phyloP scores from a whole-genome alignment of 2,329 filamentous ascomycete species.

The Leptographium galeiforme region DNA sequence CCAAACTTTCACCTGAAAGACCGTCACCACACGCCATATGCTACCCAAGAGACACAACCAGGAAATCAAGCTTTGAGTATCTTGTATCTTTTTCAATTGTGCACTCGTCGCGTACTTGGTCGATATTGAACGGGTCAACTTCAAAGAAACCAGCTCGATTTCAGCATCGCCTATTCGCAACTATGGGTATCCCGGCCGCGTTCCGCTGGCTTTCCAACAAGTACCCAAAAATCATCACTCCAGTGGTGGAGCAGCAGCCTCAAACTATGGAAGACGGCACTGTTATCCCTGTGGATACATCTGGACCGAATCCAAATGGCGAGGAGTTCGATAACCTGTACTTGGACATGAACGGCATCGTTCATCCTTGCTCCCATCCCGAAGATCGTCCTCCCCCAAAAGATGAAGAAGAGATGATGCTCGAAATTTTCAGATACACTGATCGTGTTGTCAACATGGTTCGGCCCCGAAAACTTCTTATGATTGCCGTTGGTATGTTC shows the following conservation, averaged over 20 bases:
- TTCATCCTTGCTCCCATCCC: conserved; percentile 95
- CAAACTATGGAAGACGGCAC: conserved; percentile 68
- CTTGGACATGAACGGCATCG: conserved; percentile 98
- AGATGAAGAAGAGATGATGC: conserved; percentile 98
- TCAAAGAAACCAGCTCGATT: not conserved
- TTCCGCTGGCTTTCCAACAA: conserved; percentile 96
- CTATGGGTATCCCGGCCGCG: conserved; percentile 86
- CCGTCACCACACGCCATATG: too few relatives aligned
- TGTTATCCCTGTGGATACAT: conserved; percentile 72
- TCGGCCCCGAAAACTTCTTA: conserved; percentile 82
- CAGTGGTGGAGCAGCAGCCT: conserved; percentile 76
- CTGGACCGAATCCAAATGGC: conserved; percentile 81
- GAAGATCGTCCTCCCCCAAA: conserved; percentile 83
- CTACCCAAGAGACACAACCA: too few relatives aligned
- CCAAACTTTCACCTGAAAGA: too few relatives aligned
- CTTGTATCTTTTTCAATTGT: not conserved
- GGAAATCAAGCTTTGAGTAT: too few relatives aligned
- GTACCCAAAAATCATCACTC: conserved; percentile 92
- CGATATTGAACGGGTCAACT: not conserved
- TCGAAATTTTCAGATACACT: conserved; percentile 97
- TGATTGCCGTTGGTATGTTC: conserved; percentile 83
- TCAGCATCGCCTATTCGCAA: conserved; percentile 11
- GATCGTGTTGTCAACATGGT: conserved; percentile 98
- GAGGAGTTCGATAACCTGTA: conserved; percentile 98
- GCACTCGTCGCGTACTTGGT: not conserved